These are phyloP conservation scores for Diaporthe citriasiana DNA, from an alignment of 2,329 filamentous ascomycete genomes.

Conservation along the genomic window DNA sequence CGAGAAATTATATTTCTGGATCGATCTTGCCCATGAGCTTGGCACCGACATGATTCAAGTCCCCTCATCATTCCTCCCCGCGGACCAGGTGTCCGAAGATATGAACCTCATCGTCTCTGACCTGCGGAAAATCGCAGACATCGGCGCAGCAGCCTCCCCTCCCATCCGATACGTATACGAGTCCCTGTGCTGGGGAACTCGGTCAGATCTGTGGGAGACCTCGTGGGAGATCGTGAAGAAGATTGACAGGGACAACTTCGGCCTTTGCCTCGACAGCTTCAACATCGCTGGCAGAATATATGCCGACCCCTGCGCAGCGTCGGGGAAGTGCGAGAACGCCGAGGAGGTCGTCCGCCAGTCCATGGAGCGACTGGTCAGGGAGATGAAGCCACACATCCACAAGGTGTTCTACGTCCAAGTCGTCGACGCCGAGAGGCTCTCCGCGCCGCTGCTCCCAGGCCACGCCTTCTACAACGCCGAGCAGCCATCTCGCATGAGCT, in stretches of 20 bases:
- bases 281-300: slow-evolving; percentile 81
- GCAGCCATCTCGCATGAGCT: slow-evolving; percentile 79
- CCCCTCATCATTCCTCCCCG: slow-evolving; percentile 77
- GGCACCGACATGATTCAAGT: slow-evolving; percentile 81
- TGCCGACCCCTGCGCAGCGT: slow-evolving; percentile 72
- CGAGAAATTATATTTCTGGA: slow-evolving; percentile 77
- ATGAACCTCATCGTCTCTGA: slow-evolving; percentile 72
- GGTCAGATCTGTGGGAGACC: slow-evolving; percentile 78
- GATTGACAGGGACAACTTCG: slow-evolving; percentile 80
- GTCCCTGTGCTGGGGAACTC: slow-evolving; percentile 79
- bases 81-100: slow-evolving; percentile 59
- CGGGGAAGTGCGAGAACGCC: slow-evolving; percentile 67
- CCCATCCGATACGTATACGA: slow-evolving; percentile 81
- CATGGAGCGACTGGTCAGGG: slow-evolving; percentile 65
- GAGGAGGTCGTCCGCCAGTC: slow-evolving; percentile 68
- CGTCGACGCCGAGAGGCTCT: slow-evolving; percentile 78
- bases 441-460: slow-evolving; percentile 66
- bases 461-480: slow-evolving; percentile 71
- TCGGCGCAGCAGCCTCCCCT: slow-evolving; percentile 70
- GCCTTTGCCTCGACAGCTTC: slow-evolving; percentile 83
- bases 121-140: slow-evolving; percentile 74
- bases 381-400: slow-evolving; percentile 64
- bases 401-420: slow-evolving; percentile 85
- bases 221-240: slow-evolving; percentile 77
- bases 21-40: slow-evolving; percentile 73